Conservation (phyloP, 2,329 filamentous ascomycete species). For the Scortechinia acanthostroma region DNA sequence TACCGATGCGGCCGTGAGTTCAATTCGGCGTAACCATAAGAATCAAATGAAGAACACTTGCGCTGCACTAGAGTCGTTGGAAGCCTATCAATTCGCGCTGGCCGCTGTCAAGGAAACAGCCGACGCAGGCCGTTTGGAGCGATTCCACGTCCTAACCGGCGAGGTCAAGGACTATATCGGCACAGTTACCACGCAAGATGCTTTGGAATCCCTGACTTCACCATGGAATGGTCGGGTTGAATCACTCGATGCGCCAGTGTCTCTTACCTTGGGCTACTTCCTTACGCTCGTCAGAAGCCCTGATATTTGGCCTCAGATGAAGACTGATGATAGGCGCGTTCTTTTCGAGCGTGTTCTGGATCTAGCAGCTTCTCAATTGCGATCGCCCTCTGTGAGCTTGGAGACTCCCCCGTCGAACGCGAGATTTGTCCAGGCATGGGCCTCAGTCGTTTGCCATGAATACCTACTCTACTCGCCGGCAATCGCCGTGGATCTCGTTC, state of each 20-base stretch:
- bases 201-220: slow-evolving; percentile 12
- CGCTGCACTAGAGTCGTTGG: neutral
- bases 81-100: neutral
- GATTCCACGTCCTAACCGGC: neutral
- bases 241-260: slow-evolving; percentile 15
- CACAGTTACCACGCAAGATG: slow-evolving; percentile 9
- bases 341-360: neutral
- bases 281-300: slow-evolving; percentile 19
- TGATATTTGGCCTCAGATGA: slow-evolving; percentile 15
- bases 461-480: slow-evolving; percentile 21
- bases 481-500: slow-evolving; percentile 20
- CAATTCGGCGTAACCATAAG: slow-evolving; percentile 17
- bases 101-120: neutral
- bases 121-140: neutral
- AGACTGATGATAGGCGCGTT: slow-evolving; percentile 10
- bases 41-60: slow-evolving; percentile 9
- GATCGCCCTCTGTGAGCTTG: slow-evolving; percentile 8
- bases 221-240: slow-evolving; percentile 26
- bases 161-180: neutral
- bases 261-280: slow-evolving; percentile 21
- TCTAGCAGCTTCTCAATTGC: neutral
- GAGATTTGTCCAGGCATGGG: slow-evolving; percentile 24
- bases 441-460: slow-evolving; percentile 23
- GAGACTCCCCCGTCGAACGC: slow-evolving; percentile 14
- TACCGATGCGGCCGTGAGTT: slow-evolving; percentile 14